phyloP scores from a whole-genome alignment of 805 yeast genomes.

The Sungouiozyma ichnusensis region DNA sequence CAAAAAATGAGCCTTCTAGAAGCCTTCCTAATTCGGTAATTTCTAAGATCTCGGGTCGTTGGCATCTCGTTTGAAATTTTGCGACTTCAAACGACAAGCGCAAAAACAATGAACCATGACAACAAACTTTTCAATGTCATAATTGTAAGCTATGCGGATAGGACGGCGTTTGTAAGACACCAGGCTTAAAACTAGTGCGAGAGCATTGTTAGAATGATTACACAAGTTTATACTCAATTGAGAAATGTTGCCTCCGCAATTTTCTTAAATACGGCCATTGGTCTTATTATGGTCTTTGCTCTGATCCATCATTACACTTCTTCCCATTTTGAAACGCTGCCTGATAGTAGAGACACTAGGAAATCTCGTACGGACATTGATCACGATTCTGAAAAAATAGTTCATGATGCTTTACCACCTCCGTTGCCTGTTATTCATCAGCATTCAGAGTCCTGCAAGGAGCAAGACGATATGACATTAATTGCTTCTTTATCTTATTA shows the following conservation, averaged over 20 bases:
- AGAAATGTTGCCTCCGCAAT: neutral
- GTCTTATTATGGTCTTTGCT: slow-evolving; percentile 5
- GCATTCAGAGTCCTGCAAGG: neutral
- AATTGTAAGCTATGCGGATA: neutral
- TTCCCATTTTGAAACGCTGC: neutral
- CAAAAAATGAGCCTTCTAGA: neutral
- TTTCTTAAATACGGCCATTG: slow-evolving; percentile 1
- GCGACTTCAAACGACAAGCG: neutral
- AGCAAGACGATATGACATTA: slow-evolving; percentile 13
- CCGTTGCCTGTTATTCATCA: slow-evolving; percentile 3
- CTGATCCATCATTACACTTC: neutral
- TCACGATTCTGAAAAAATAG: neutral
- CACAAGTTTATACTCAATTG: neutral
- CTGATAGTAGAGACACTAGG: neutral
- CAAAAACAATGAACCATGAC: neutral
- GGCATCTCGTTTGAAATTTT: neutral
- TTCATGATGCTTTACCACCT: slow-evolving; percentile 5
- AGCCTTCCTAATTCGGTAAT: neutral
- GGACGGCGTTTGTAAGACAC: neutral
- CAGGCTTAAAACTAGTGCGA: neutral
- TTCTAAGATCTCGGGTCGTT: neutral
- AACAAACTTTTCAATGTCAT: neutral
- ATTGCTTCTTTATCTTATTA: slow-evolving; percentile 57
- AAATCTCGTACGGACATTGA: neutral
- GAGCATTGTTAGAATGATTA: too few species aligned